Evolutionary conservation across 2,329 filamentous ascomycete genomes (phyloP).

Genomic region (Fusarium napiforme): DNA sequence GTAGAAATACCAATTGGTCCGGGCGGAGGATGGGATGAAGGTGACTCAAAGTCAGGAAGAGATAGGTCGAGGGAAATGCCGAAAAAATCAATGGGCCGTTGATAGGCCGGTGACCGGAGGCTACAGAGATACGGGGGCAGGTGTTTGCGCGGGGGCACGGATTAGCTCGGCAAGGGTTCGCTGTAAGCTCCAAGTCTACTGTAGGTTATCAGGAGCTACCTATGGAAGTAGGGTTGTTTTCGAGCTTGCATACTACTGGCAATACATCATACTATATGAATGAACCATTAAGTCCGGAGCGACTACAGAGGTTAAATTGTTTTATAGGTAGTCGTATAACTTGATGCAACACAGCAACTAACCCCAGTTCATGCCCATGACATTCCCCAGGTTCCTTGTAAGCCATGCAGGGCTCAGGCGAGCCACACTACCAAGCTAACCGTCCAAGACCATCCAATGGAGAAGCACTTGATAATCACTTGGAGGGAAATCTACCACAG

Average conservation of each 20-base stretch:
- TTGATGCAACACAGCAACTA: background rate
- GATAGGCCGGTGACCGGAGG: conserved; percentile 46
- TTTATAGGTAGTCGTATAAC: background rate
- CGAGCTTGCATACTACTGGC: background rate
- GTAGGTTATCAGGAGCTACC: background rate
- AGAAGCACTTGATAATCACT: conserved; percentile 6
- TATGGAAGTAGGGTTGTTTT: background rate
- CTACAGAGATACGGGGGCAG: conserved; percentile 6
- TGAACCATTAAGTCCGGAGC: no score
- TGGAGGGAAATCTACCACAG: background rate
- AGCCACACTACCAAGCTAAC: conserved; percentile 12
- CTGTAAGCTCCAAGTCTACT: conserved; percentile 12
- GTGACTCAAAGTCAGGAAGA: conserved; percentile 42
- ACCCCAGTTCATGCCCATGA: conserved; percentile 1
- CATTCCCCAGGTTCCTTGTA: conserved; percentile 29
- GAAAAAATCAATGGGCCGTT: conserved; percentile 43
- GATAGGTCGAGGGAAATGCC: conserved; percentile 29
- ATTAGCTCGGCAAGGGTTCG: conserved; percentile 36
- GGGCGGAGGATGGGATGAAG: conserved; percentile 13
- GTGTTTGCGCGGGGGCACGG: conserved; percentile 30
- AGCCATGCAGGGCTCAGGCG: conserved; percentile 36
- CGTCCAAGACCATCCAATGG: conserved; percentile 39
- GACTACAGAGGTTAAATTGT: no score
- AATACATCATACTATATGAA: background rate
- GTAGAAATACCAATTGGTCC: conserved; percentile 34